A percentile compares a stretch with the other conserved stretches of the same genome.
Evolutionary conservation across 2,329 filamentous ascomycete species (phyloP).

Genomic region (Aurifilum marmelostoma): DNA sequence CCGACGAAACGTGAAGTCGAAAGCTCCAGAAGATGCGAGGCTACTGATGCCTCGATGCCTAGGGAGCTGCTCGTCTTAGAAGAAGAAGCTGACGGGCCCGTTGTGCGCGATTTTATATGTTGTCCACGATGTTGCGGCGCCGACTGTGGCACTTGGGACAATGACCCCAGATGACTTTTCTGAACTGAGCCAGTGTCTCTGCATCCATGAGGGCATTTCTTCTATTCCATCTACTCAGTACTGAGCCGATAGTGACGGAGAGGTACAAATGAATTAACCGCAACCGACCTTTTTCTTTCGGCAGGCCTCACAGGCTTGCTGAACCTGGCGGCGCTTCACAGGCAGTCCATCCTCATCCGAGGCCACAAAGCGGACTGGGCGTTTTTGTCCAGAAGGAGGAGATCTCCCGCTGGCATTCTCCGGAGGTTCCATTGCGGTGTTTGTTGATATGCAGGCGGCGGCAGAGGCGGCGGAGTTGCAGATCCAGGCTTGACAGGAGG

Average conservation of each 20-base stretch:
- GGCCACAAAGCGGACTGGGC: slow-evolving; percentile 58
- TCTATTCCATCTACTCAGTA: slow-evolving; percentile 29
- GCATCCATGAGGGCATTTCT: slow-evolving; percentile 36
- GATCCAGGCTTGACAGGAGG: background rate
- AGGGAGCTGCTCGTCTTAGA: slow-evolving; percentile 29
- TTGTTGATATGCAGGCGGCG: background rate
- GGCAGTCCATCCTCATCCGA: slow-evolving; percentile 58
- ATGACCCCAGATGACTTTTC: too few species aligned
- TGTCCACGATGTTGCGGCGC: background rate
- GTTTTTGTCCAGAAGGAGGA: slow-evolving; percentile 14
- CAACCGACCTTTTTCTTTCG: slow-evolving; percentile 58
- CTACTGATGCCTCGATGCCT: slow-evolving; percentile 33
- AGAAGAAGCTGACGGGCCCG: slow-evolving; percentile 33
- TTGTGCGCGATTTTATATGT: slow-evolving; percentile 17
- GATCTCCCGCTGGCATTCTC: background rate
- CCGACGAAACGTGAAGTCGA: slow-evolving; percentile 42
- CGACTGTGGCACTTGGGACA: slow-evolving; percentile 1
- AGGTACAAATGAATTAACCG: too few species aligned
- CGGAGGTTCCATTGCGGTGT: background rate
- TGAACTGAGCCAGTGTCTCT: too few species aligned
- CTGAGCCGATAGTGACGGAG: too few species aligned
- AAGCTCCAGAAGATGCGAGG: slow-evolving; percentile 36
- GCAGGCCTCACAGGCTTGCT: slow-evolving; percentile 59
- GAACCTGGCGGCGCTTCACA: slow-evolving; percentile 62
- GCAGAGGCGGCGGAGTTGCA: background rate